phyloP scores from a whole-genome alignment of 176 grass and related monocot genomes.

The Phyllostachys edulis region DNA sequence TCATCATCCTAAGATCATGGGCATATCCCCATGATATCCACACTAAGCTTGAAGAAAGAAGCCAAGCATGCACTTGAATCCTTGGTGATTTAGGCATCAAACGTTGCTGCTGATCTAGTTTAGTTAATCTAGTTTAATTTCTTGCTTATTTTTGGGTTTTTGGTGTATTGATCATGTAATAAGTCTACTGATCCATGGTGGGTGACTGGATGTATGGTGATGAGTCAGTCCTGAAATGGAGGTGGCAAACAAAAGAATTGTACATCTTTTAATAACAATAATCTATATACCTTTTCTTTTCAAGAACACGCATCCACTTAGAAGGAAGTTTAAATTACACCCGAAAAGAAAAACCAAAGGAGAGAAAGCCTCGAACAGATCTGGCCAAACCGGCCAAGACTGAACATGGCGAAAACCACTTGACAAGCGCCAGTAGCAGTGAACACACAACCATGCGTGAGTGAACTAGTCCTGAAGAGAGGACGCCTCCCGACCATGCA shows the following conservation, averaged over 20 bases:
- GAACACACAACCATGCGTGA: too few species aligned
- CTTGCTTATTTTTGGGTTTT: conserved; percentile 2
- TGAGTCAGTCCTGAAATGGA: background rate
- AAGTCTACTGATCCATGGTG: conserved; percentile 28
- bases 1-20: too few species aligned
- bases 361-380: too few species aligned
- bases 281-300: background rate
- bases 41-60: conserved; percentile 30
- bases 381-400: too few species aligned
- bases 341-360: too few species aligned
- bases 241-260: conserved; percentile 40
- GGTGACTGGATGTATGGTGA: background rate
- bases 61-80: conserved; percentile 13
- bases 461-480: too few species aligned
- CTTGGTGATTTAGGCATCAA: background rate
- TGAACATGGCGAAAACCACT: too few species aligned
- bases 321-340: too few species aligned
- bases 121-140: conserved; percentile 16
- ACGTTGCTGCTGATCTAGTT: conserved; percentile 1
- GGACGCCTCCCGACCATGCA: too few species aligned
- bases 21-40: too few species aligned
- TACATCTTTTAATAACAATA: conserved; percentile 36
- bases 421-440: too few species aligned
- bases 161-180: conserved; percentile 29
- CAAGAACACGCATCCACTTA: too few species aligned